Evolutionary conservation across 768 basidiomycete genomes (phyloP), one percentile per base, ranked within the genome.

Genomic region (Naganishia friedmannii): DNA sequence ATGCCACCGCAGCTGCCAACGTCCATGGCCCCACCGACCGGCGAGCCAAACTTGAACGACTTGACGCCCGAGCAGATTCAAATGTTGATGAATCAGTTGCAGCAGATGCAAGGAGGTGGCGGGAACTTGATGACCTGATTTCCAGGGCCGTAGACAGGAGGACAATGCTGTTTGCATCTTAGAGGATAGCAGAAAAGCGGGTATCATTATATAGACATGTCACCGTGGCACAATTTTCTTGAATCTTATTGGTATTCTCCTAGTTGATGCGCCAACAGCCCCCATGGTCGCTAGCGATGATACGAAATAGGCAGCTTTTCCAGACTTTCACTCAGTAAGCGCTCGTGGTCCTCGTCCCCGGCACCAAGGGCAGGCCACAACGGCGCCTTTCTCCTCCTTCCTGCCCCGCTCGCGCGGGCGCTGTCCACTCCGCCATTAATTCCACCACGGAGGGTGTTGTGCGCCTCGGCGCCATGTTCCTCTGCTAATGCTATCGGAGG

Each of bases 291-390:
- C 37, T 17, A 42, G 15, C 42, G 42, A 42, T 42, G 60, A 63
- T 63, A 63, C 3, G 60, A 63, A n/a, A 63, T 42, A 15, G 68
- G 68, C 67, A 72, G 29, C 58, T 63, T 67, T 45, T 72, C n/a
- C 56, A 72, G 28, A 37, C 71, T 72, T 39, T 72, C 71, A 42
- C 71, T 72, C 23, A 72, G 42, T 45, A 72, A 39, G n/a, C 67
- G 58, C 60, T 72, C 71, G 28, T 58, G 51, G 10, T 68, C 71
- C 60, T 45, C 42, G 26, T 63, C 60, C 57, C 32, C 29, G 8
- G 15, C 57, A 37, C 57, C 37, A 23, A 39, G 21, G 26, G 56
- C 56, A 46, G 67, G 67, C 54, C 26, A 31, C 17, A 34, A 29
- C 15, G 42, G 15, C 51, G 32, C 29, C 7, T 23, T 66, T 39